phyloP scores from a whole-genome alignment of 805 yeast genomes.

The Torulaspora indica region DNA sequence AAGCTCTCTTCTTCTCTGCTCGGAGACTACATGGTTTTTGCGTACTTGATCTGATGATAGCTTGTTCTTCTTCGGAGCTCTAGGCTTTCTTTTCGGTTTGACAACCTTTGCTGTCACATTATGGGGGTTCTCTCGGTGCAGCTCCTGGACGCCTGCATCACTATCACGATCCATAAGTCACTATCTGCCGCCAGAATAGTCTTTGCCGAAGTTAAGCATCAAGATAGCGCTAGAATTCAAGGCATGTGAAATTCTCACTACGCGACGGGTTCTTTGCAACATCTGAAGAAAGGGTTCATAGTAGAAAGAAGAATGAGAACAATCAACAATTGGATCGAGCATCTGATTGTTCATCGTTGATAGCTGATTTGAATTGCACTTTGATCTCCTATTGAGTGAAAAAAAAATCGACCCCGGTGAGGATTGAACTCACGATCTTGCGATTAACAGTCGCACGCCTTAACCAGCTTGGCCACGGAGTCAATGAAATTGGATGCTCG shows the following conservation, averaged over 20 bases:
- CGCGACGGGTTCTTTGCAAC: neutral
- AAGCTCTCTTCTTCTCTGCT: slow-evolving; percentile 80
- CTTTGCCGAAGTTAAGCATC: neutral
- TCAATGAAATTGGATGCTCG: slow-evolving; percentile 22
- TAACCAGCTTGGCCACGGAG: slow-evolving; percentile 57
- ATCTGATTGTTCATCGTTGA: too few species aligned
- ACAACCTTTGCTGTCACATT: slow-evolving; percentile 7
- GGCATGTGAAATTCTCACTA: neutral
- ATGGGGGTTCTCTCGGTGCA: neutral
- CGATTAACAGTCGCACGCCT: slow-evolving; percentile 63
- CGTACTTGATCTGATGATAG: slow-evolving; percentile 37
- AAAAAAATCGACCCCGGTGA: slow-evolving; percentile 48
- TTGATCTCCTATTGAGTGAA: neutral
- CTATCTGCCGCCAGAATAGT: neutral
- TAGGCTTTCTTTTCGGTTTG: slow-evolving; percentile 16
- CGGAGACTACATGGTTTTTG: slow-evolving; percentile 79
- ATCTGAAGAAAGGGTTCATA: neutral
- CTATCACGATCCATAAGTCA: neutral
- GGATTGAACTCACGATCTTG: slow-evolving; percentile 60
- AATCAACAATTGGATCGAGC: too few species aligned
- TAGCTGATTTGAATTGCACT: neutral
- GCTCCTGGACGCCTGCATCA: neutral
- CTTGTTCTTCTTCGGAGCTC: slow-evolving; percentile 15
- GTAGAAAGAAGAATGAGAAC: too few species aligned
- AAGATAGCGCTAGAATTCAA: neutral